Evolutionary conservation across 352 stramenopile species (phyloP), one percentile per base, ranked within the genome.

Genomic region (Phytophthora multivora): DNA sequence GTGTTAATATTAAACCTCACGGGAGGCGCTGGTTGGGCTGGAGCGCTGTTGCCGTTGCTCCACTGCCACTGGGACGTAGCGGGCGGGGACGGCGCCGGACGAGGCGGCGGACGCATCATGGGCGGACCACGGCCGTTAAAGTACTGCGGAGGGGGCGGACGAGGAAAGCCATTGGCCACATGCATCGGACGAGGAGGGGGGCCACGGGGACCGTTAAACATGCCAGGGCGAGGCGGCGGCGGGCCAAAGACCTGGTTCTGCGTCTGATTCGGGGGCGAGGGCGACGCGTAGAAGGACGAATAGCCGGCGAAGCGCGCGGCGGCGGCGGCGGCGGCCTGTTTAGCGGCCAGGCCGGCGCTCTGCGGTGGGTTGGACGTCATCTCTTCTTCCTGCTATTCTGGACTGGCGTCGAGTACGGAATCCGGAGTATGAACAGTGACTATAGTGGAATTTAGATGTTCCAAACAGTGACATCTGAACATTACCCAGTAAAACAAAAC

Each of bases 61-160:
- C 86, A 93, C 31, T 91, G 82, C 86, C 86, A 93, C 48, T 84
- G 73, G 11, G 68, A 57, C 41, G 72, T 19, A 0, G 69, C 45
- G 6, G 68, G 7, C 26, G 56, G 58, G 38, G 65, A 55, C 21
- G 65, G 49, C 21, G 66, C 64, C 19, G 66, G 52, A 42, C 63
- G 60, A 40, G 69, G 74, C 9, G 77, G 79, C 16, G 83, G 80
- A 7, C 76, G 74, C 68, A 82, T 69, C 54, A 67, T 56, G 9
- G 51, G 59, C 5, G 73, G 73, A 0, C 59, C 63, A 10, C 59
- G 69, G 0, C 51, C 59, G 23, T 70, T 64, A 39, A 68, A 38
- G 51, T 72, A 51, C 12, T 65, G 58, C 26, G 41, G 60, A 6
- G 57, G 63, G 13, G 42, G 64, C 0, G 64, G 64, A 18, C 66